Percentiles rank a stretch among this genome's conserved stretches.
Evolutionary conservation across 345 rosid genomes (phyloP).

Genomic region (Fremontodendron californicum): DNA sequence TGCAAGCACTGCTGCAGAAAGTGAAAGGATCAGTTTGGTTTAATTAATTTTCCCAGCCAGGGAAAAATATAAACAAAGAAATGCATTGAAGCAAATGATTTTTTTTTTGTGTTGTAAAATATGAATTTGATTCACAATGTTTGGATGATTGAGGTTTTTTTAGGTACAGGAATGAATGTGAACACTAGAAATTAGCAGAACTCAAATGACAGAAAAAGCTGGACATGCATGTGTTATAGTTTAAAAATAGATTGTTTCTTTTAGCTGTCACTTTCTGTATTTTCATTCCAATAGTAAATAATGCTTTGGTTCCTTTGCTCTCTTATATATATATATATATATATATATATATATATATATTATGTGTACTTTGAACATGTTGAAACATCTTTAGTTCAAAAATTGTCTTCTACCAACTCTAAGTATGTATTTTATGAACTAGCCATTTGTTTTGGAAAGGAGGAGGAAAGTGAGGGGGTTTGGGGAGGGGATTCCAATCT

Average conservation of each 20-base stretch:
- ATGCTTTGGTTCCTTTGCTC: neutral
- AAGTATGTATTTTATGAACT: neutral
- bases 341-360: no score
- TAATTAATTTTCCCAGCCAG: neutral
- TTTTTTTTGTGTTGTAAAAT: no score
- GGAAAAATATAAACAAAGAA: no score
- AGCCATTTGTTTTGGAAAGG: neutral
- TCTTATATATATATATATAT: no score
- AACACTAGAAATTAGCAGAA: neutral
- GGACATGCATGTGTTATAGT: neutral
- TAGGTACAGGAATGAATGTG: neutral
- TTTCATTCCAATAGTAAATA: neutral
- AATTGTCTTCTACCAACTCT: neutral
- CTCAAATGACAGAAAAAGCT: neutral
- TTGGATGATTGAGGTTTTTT: no score
- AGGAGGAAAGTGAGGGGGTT: neutral
- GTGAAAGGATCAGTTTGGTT: neutral
- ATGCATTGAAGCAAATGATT: neutral
- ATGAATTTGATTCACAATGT: neutral
- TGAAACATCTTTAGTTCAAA: neutral
- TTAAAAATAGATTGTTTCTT: neutral
- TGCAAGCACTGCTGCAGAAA: no score
- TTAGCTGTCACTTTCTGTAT: neutral
- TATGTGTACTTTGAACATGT: neutral
- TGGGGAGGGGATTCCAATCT: no score